phyloP scores from a whole-genome alignment of 2,329 filamentous ascomycete genomes.

The Neofusicoccum sp. region DNA sequence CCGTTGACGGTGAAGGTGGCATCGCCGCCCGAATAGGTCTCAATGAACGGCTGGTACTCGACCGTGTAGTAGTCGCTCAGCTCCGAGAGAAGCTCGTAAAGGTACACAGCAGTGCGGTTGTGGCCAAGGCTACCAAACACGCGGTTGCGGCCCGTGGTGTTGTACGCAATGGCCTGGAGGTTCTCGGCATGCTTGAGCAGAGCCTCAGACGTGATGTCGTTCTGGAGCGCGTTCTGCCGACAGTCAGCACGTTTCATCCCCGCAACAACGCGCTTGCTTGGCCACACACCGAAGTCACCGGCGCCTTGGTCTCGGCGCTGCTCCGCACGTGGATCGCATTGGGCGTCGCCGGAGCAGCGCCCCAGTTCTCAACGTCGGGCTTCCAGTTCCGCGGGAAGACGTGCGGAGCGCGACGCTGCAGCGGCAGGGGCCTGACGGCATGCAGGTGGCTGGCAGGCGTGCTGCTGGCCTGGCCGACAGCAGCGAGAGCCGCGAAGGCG shows the following conservation, averaged over 20 bases:
- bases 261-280: not conserved
- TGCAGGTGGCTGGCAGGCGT: not conserved
- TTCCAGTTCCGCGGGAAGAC: not conserved
- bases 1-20: slow-evolving; percentile 32
- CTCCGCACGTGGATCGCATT: not conserved
- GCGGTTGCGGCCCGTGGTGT: slow-evolving; percentile 38
- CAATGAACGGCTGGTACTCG: slow-evolving; percentile 38
- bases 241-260: not conserved
- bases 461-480: not conserved
- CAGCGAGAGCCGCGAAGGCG: slow-evolving; percentile 2
- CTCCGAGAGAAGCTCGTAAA: slow-evolving; percentile 34
- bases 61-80: slow-evolving; percentile 37
- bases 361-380: slow-evolving; percentile 1
- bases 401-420: not conserved
- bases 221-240: slow-evolving; percentile 29
- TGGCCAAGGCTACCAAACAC: slow-evolving; percentile 39
- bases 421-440: not conserved
- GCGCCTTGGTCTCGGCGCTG: not conserved
- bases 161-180: slow-evolving; percentile 34
- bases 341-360: not conserved
- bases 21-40: slow-evolving; percentile 37
- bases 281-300: slow-evolving; percentile 1
- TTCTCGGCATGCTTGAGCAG: slow-evolving; percentile 37
- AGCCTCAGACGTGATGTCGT: slow-evolving; percentile 35
- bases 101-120: slow-evolving; percentile 37